Conservation (phyloP, 2,329 filamentous ascomycete species). For the Cladophialophora yegresii region DNA sequence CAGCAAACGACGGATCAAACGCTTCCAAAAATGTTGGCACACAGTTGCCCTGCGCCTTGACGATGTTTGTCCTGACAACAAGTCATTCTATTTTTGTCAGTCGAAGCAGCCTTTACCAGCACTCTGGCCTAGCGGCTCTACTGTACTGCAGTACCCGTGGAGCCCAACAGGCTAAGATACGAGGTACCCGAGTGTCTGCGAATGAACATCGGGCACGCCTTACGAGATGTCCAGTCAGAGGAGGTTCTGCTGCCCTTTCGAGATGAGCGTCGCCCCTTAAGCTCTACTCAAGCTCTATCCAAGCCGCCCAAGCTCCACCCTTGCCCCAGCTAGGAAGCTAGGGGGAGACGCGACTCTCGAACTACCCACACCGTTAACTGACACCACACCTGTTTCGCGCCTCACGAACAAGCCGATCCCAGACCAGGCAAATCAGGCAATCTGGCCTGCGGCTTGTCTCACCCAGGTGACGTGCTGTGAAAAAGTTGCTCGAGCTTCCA, state of each 20-base stretch:
- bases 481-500: constrained; percentile 8
- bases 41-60: background rate
- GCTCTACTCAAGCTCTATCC: background rate
- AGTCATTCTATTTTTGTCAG: background rate
- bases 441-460: background rate
- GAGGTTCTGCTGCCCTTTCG: background rate
- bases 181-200: constrained; percentile 1
- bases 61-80: background rate
- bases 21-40: background rate
- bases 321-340: background rate
- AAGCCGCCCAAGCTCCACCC: background rate
- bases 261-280: background rate
- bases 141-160: constrained; percentile 3
- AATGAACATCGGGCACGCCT: background rate
- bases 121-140: constrained; percentile 6
- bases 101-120: background rate
- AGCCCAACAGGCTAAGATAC: constrained; percentile 1
- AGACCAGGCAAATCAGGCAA: background rate
- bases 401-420: background rate
- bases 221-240: background rate
- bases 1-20: background rate
- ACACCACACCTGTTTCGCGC: constrained; percentile 10
- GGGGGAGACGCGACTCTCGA: constrained; percentile 1
- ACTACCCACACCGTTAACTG: constrained; percentile 2
- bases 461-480: constrained; percentile 2